Percentiles rank a stretch among this genome's conserved stretches.
phyloP scores from a whole-genome alignment of 2,329 filamentous ascomycete genomes.

The Achaetomium macrosporum region DNA sequence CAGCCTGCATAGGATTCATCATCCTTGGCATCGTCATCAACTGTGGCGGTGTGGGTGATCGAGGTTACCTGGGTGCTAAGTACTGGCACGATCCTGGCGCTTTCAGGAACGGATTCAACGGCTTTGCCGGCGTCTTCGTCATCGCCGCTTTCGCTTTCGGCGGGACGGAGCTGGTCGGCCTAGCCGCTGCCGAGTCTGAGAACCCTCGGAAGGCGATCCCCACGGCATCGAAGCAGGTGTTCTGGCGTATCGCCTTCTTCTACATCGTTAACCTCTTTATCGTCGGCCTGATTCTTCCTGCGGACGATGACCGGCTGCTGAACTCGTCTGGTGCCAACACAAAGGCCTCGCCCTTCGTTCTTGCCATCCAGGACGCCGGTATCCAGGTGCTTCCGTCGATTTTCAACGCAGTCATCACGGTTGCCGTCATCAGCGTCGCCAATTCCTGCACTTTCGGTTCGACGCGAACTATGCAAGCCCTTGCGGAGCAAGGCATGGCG shows the following conservation, averaged over 20 bases:
- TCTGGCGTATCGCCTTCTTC: slow-evolving; percentile 31
- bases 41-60: slow-evolving; percentile 58
- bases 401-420: slow-evolving; percentile 61
- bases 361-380: slow-evolving; percentile 47
- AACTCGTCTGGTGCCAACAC: slow-evolving; percentile 6
- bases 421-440: slow-evolving; percentile 47
- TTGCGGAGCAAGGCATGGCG: slow-evolving; percentile 45
- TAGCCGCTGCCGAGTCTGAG: slow-evolving; percentile 52
- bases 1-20: slow-evolving; percentile 69
- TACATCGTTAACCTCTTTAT: slow-evolving; percentile 48
- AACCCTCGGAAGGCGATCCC: slow-evolving; percentile 56
- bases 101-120: slow-evolving; percentile 36
- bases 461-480: slow-evolving; percentile 46
- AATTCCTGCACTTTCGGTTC: slow-evolving; percentile 48
- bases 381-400: slow-evolving; percentile 63
- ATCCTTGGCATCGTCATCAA: slow-evolving; percentile 72
- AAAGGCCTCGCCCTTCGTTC: slow-evolving; percentile 11
- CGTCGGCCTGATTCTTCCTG: slow-evolving; percentile 36
- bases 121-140: slow-evolving; percentile 30
- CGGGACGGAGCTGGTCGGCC: slow-evolving; percentile 51
- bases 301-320: slow-evolving; percentile 8
- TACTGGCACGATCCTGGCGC: slow-evolving; percentile 65
- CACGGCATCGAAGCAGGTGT: slow-evolving; percentile 59
- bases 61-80: slow-evolving; percentile 66
- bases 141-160: slow-evolving; percentile 53